A percentile compares a stretch with the other conserved stretches of the same genome.
Evolutionary conservation across 805 yeast species (phyloP).

Genomic region (Hermanozyma aechmeae): DNA sequence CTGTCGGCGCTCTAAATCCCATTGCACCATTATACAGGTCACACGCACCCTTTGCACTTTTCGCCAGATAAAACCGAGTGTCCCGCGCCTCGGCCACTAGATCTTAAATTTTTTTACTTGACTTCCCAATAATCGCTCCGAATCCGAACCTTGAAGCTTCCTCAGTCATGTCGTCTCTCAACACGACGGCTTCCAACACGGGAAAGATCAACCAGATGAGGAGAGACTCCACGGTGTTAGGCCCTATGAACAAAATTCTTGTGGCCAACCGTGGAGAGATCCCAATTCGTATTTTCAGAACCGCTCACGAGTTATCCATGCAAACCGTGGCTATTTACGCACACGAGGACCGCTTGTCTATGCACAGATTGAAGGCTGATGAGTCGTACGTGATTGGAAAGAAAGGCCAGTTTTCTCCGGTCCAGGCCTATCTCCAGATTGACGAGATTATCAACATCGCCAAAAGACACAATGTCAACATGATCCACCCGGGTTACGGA

Average conservation of each 20-base stretch:
- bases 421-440: constrained; percentile 89
- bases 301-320: constrained; percentile 97
- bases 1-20: background rate
- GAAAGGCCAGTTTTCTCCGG: constrained; percentile 68
- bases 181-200: constrained; percentile 5
- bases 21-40: background rate
- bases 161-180: constrained; percentile 5
- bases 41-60: constrained; percentile 5
- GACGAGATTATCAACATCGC: constrained; percentile 92
- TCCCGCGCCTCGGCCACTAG: background rate
- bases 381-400: constrained; percentile 89
- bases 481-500: constrained; percentile 39
- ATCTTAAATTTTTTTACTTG: background rate
- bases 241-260: constrained; percentile 49
- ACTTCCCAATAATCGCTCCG: background rate
- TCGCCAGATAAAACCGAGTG: constrained; percentile 2
- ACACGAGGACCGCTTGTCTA: constrained; percentile 87
- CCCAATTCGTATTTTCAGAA: constrained; percentile 83
- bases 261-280: constrained; percentile 85
- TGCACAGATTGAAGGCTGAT: constrained; percentile 92
- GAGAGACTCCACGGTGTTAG: constrained; percentile 33
- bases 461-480: constrained; percentile 24
- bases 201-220: constrained; percentile 30
- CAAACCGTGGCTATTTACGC: constrained; percentile 95
- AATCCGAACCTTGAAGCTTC: background rate